Percentiles rank a stretch among this genome's conserved stretches.
Evolutionary conservation across 2,329 filamentous ascomycete species (phyloP).

Genomic region (Ceratocystis destructans): DNA sequence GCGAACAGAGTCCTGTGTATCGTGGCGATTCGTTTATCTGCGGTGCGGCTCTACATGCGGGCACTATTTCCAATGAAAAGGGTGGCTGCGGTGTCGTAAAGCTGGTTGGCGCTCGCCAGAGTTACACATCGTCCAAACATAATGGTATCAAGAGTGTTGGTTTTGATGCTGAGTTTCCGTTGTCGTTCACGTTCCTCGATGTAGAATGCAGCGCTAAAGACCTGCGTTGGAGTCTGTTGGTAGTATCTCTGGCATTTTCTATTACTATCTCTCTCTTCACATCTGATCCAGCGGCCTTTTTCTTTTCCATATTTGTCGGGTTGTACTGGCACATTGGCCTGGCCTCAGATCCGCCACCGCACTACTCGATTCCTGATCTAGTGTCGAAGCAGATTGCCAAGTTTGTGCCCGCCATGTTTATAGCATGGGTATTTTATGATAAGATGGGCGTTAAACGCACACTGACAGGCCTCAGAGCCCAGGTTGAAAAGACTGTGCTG

Average conservation of each 20-base stretch:
- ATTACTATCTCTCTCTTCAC: slow-evolving; percentile 69
- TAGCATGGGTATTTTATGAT: slow-evolving; percentile 74
- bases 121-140: slow-evolving; percentile 49
- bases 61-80: slow-evolving; percentile 53
- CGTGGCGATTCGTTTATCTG: slow-evolving; percentile 85
- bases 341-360: slow-evolving; percentile 70
- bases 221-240: slow-evolving; percentile 70
- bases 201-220: slow-evolving; percentile 59
- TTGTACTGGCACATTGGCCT: slow-evolving; percentile 84
- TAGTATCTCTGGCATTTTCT: slow-evolving; percentile 68
- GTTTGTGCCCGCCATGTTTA: slow-evolving; percentile 76
- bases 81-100: slow-evolving; percentile 75
- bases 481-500: slow-evolving; percentile 77
- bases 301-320: slow-evolving; percentile 67
- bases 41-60: slow-evolving; percentile 69
- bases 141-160: slow-evolving; percentile 62
- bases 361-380: slow-evolving; percentile 52
- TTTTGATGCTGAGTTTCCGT: slow-evolving; percentile 83
- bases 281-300: slow-evolving; percentile 64
- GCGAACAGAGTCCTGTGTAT: slow-evolving; percentile 46
- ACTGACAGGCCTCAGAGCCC: slow-evolving; percentile 58
- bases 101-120: slow-evolving; percentile 52
- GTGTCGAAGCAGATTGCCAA: slow-evolving; percentile 67
- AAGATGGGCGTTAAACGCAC: slow-evolving; percentile 65
- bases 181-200: slow-evolving; percentile 63